phyloP scores from a whole-genome alignment of 176 grass and related monocot species.

The Paspalum vaginatum region DNA sequence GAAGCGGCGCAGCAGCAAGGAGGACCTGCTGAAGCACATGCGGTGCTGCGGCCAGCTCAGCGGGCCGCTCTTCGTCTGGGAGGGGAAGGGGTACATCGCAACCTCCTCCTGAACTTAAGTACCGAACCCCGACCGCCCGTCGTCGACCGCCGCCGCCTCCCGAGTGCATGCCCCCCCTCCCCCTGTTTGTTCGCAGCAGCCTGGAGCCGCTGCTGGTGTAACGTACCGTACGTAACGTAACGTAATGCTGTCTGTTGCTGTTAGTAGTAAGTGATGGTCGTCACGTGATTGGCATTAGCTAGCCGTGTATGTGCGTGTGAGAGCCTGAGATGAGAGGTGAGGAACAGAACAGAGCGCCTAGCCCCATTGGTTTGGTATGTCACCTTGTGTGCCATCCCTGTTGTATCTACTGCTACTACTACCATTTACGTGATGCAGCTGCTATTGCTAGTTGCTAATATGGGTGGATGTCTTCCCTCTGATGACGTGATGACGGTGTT shows the following conservation, averaged over 20 bases:
- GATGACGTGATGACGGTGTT: not conserved
- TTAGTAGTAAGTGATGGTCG: constrained; percentile 39
- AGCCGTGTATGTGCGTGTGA: constrained; percentile 1
- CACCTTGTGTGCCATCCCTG: constrained; percentile 23
- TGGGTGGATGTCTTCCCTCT: constrained; percentile 24
- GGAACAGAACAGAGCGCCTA: not conserved
- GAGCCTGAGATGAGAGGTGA: not conserved
- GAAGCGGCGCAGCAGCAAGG: constrained; percentile 61
- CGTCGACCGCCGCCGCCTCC: not conserved
- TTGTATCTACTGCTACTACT: constrained; percentile 37
- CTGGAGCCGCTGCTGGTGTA: constrained; percentile 21
- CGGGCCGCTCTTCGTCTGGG: constrained; percentile 73
- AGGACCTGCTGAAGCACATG: constrained; percentile 70
- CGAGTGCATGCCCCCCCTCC: too few relatives aligned
- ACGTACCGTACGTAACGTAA: constrained; percentile 27
- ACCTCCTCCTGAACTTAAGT: constrained; percentile 54
- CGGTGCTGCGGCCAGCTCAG: constrained; percentile 64
- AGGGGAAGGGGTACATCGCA: constrained; percentile 77
- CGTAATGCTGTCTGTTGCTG: constrained; percentile 35
- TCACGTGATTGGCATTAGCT: constrained; percentile 42
- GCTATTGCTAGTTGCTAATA: constrained; percentile 1
- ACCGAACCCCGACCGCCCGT: not conserved
- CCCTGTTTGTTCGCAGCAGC: constrained; percentile 35
- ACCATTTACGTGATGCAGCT: constrained; percentile 21
- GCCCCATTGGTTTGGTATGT: constrained; percentile 37